Percentiles rank a stretch among this genome's conserved stretches.
Evolutionary conservation across 2,329 filamentous ascomycete species (phyloP).

Genomic region (Colletotrichum eremochloae): DNA sequence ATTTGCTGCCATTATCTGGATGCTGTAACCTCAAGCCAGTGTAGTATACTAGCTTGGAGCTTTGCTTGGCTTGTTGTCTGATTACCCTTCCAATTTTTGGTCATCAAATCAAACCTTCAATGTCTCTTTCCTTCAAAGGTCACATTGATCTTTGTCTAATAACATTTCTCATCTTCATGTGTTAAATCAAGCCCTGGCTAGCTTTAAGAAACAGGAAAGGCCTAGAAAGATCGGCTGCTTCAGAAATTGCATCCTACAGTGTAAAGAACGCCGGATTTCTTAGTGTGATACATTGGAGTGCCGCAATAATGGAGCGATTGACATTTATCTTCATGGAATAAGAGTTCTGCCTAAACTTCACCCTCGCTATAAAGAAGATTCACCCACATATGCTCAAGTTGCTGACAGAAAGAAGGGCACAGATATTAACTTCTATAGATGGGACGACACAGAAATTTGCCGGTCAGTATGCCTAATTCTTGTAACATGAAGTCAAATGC

Average conservation of each 20-base stretch:
- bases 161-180: not conserved
- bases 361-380: not conserved
- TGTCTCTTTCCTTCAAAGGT: not conserved
- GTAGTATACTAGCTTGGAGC: not conserved
- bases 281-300: not conserved
- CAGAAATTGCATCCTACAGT: not conserved
- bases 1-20: not conserved
- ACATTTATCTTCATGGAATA: not conserved
- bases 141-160: not conserved
- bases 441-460: not conserved
- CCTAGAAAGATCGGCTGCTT: not conserved
- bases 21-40: not conserved
- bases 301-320: not conserved
- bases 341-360: not conserved
- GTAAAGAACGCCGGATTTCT: not conserved
- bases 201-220: not conserved
- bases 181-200: not conserved
- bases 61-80: not conserved
- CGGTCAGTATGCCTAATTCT: not conserved
- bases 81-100: not conserved
- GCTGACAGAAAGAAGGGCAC: not conserved
- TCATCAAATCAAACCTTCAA: too few species aligned
- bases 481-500: not conserved
- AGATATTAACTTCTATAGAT: not conserved
- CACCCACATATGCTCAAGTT: not conserved